phyloP scores from a whole-genome alignment of 306 rosid genomes.

The cucumber (Cucumis sativus) region DNA sequence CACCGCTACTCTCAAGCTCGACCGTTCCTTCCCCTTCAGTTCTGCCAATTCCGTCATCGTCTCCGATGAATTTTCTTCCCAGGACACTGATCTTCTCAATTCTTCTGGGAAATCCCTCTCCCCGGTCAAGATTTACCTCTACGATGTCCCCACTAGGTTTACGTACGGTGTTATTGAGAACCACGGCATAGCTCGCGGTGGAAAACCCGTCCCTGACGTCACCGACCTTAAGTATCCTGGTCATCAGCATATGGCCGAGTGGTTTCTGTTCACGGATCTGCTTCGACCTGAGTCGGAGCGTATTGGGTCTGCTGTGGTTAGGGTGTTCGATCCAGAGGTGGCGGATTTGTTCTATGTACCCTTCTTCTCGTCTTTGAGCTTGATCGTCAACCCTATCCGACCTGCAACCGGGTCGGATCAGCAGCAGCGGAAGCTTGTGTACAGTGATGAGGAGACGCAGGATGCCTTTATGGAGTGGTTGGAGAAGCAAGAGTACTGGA shows the following conservation, averaged over 20 bases:
- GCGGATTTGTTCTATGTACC: constrained; percentile 45
- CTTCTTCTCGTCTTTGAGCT: constrained; percentile 8
- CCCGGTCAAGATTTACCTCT: constrained; percentile 37
- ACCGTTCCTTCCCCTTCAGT: constrained; percentile 19
- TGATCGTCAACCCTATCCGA: constrained; percentile 9
- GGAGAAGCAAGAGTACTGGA: constrained; percentile 71
- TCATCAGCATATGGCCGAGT: constrained; percentile 94
- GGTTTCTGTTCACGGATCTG: constrained; percentile 68
- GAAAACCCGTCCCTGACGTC: not conserved
- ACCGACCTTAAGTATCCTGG: constrained; percentile 61
- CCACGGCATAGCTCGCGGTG: constrained; percentile 10
- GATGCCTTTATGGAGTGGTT: constrained; percentile 71
- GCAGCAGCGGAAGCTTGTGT: constrained; percentile 24
- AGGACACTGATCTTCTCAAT: not conserved
- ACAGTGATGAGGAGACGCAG: constrained; percentile 81
- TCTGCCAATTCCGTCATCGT: constrained; percentile 18
- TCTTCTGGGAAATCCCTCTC: not conserved
- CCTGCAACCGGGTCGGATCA: not conserved
- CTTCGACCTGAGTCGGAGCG: constrained; percentile 36
- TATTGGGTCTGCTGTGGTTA: constrained; percentile 30
- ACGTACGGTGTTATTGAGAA: constrained; percentile 48
- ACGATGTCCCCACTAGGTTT: constrained; percentile 57
- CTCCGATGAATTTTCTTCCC: not conserved
- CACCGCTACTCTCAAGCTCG: constrained; percentile 26
- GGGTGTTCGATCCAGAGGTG: constrained; percentile 54